Percentiles rank a stretch among this genome's conserved stretches.
These are phyloP conservation scores for Talaromyces trachyspermus DNA, from an alignment of 495 filamentous ascomycete genomes.

Conservation along the genomic window DNA sequence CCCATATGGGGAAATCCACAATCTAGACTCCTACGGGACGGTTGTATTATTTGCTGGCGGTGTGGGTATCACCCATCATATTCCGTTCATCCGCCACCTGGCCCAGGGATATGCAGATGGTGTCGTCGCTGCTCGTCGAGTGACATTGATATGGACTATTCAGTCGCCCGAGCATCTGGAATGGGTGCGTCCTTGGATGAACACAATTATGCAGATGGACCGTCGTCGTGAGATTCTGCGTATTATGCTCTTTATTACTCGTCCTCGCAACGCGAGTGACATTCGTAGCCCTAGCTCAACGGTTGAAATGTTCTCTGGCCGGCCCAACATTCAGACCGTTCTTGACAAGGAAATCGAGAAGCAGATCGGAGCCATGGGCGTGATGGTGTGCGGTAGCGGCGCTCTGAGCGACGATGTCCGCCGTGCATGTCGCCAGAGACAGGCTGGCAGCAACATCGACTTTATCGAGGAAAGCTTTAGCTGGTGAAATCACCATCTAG, in stretches of 20 bases:
- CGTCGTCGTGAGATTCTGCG: slow-evolving; percentile 68
- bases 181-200: slow-evolving; percentile 95
- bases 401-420: slow-evolving; percentile 78
- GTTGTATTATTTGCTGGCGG: slow-evolving; percentile 85
- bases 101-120: slow-evolving; percentile 64
- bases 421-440: slow-evolving; percentile 58
- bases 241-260: slow-evolving; percentile 81
- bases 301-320: slow-evolving; percentile 78
- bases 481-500: slow-evolving; percentile 47
- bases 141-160: slow-evolving; percentile 86
- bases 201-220: slow-evolving; percentile 70
- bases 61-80: slow-evolving; percentile 89
- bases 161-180: slow-evolving; percentile 80
- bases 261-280: slow-evolving; percentile 65
- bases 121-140: slow-evolving; percentile 68
- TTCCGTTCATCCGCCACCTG: slow-evolving; percentile 79
- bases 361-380: slow-evolving; percentile 82
- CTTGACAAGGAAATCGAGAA: slow-evolving; percentile 68
- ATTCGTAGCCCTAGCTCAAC: slow-evolving; percentile 61
- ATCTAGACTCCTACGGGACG: slow-evolving; percentile 83
- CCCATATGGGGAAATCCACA: slow-evolving; percentile 77
- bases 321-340: slow-evolving; percentile 72
- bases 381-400: slow-evolving; percentile 83
- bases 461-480: slow-evolving; percentile 86
- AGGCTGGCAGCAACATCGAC: slow-evolving; percentile 59